phyloP scores from a whole-genome alignment of 2,329 filamentous ascomycete genomes.

The Aspergillus sergii region DNA sequence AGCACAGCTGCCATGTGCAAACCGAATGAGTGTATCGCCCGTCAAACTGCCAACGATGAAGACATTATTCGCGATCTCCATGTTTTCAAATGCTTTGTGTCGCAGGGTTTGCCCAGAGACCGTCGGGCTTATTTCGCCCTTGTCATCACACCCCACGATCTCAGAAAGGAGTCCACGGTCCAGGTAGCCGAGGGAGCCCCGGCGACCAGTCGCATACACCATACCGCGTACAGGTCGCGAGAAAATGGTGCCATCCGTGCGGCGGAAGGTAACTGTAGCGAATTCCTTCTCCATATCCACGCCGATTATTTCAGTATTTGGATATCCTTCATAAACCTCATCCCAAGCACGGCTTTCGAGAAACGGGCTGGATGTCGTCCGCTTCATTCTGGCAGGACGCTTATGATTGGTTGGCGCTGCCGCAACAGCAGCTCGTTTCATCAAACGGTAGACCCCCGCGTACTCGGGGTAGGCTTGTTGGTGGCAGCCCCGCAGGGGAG shows the following conservation, averaged over 20 bases:
- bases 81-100: conserved; percentile 52
- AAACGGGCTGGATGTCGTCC: conserved; percentile 48
- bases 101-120: conserved; percentile 59
- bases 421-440: conserved; percentile 55
- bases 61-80: conserved; percentile 56
- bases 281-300: conserved; percentile 35
- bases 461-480: conserved; percentile 65
- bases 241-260: conserved; percentile 47
- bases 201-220: conserved; percentile 59
- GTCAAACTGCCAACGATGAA: conserved; percentile 63
- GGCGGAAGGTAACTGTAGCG: conserved; percentile 48
- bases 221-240: conserved; percentile 52
- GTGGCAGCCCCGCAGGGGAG: conserved; percentile 61
- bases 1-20: conserved; percentile 61
- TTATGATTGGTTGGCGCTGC: conserved; percentile 21
- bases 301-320: conserved; percentile 54
- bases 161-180: conserved; percentile 50
- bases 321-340: conserved; percentile 56
- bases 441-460: conserved; percentile 60
- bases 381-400: conserved; percentile 29
- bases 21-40: conserved; percentile 62
- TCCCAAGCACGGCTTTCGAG: conserved; percentile 54
- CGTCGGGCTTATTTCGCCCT: conserved; percentile 27
- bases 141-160: conserved; percentile 39
- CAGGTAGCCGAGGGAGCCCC: conserved; percentile 58